Conservation (phyloP, 2,329 filamentous ascomycete species). For the Atkinsonella texensis region DNA sequence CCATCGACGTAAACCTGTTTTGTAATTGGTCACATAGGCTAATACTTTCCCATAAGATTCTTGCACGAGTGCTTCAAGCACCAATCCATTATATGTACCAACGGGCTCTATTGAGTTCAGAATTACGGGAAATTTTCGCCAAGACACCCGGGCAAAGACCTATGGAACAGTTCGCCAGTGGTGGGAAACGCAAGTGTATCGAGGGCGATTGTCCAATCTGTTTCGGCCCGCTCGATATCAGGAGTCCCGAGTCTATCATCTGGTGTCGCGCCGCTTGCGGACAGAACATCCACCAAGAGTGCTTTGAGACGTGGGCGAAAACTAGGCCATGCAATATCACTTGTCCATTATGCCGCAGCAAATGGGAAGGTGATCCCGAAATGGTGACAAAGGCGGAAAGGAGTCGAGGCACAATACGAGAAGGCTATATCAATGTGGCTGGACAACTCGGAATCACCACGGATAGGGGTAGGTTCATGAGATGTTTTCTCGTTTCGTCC, state of each 20-base stretch:
- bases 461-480: conserved; percentile 30
- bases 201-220: conserved; percentile 48
- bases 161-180: conserved; percentile 13
- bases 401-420: conserved; percentile 26
- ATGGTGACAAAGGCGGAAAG: conserved; percentile 32
- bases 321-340: conserved; percentile 35
- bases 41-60: conserved; percentile 25
- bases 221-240: conserved; percentile 32
- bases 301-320: conserved; percentile 41
- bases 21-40: background rate
- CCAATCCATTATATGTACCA: conserved; percentile 47
- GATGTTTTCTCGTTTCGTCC: background rate
- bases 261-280: conserved; percentile 41
- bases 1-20: background rate
- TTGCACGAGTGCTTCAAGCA: conserved; percentile 47
- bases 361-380: conserved; percentile 37
- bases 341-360: conserved; percentile 49
- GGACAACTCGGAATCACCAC: conserved; percentile 45
- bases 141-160: conserved; percentile 38
- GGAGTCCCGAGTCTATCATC: conserved; percentile 27
- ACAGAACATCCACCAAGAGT: conserved; percentile 42
- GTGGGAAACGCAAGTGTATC: conserved; percentile 32
- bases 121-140: conserved; percentile 47
- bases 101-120: conserved; percentile 44
- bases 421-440: conserved; percentile 53